phyloP scores from a whole-genome alignment of 345 rosid genomes.

The Punica granatum region DNA sequence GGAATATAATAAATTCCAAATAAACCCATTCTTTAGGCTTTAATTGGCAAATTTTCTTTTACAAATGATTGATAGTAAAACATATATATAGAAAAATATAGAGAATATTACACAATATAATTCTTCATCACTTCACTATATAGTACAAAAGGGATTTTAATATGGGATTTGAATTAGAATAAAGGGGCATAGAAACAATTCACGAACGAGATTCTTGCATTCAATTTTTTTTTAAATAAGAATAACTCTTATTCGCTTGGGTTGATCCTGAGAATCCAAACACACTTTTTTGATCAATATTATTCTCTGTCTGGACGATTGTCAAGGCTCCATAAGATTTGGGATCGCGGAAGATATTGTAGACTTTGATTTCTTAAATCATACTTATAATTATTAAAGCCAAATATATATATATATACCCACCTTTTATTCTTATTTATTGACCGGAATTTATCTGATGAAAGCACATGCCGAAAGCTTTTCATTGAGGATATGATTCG shows the following conservation, averaged over 20 bases:
- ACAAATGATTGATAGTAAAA: neutral
- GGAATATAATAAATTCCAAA: neutral
- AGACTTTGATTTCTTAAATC: neutral
- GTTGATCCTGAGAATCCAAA: constrained; percentile 30
- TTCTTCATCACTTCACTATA: constrained; percentile 9
- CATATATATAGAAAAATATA: neutral
- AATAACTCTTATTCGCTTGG: constrained; percentile 15
- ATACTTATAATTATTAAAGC: neutral
- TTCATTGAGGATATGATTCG: neutral
- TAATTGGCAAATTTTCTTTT: neutral
- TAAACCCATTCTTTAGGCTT: constrained; percentile 1
- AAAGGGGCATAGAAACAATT: constrained; percentile 18
- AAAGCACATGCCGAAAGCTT: neutral
- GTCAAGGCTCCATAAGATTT: constrained; percentile 25
- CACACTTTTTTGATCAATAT: constrained; percentile 13
- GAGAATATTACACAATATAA: constrained; percentile 10
- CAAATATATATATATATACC: neutral
- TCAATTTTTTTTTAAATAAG: neutral
- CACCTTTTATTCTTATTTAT: neutral
- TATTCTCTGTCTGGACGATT: constrained; percentile 29
- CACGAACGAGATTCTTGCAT: constrained; percentile 18
- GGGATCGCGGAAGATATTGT: constrained; percentile 21
- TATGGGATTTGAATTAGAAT: constrained; percentile 16
- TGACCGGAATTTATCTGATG: constrained; percentile 2
- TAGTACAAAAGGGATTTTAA: neutral